Conservation (phyloP, 2,329 filamentous ascomycete species). For the Penicillium sp. region DNA sequence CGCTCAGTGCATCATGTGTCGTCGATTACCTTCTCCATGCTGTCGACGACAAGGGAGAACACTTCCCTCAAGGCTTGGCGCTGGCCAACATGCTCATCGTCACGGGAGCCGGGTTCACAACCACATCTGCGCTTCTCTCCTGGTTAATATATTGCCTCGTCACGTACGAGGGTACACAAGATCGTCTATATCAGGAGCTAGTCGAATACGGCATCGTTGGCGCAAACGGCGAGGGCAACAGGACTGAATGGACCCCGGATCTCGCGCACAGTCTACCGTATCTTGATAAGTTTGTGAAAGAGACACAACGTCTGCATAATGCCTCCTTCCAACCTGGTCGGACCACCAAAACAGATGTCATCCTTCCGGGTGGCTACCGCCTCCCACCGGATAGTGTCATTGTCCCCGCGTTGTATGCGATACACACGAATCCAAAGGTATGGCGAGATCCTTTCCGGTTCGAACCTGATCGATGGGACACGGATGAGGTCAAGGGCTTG, state of each 20-base stretch:
- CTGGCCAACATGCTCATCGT: slow-evolving; percentile 51
- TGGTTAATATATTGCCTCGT: slow-evolving; percentile 62
- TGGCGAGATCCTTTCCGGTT: slow-evolving; percentile 66
- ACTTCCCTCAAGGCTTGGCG: slow-evolving; percentile 60
- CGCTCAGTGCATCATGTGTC: slow-evolving; percentile 24
- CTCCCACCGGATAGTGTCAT: slow-evolving; percentile 59
- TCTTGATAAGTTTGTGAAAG: slow-evolving; percentile 65
- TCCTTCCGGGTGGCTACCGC: slow-evolving; percentile 65
- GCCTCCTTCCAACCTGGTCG: slow-evolving; percentile 66
- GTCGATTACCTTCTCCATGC: slow-evolving; percentile 30
- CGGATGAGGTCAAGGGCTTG: slow-evolving; percentile 56
- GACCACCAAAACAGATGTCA: slow-evolving; percentile 60
- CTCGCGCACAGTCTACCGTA: slow-evolving; percentile 31
- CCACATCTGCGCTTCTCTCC: slow-evolving; percentile 60
- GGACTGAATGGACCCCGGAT: slow-evolving; percentile 49
- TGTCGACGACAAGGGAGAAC: slow-evolving; percentile 64
- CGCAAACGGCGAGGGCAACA: slow-evolving; percentile 25
- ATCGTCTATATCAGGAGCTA: slow-evolving; percentile 62
- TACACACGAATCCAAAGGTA: slow-evolving; percentile 57
- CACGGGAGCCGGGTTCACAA: slow-evolving; percentile 65
- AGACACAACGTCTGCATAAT: slow-evolving; percentile 65
- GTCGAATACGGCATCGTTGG: slow-evolving; percentile 51
- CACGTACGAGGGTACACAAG: slow-evolving; percentile 59
- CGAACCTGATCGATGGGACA: slow-evolving; percentile 65
- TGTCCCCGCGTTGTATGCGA: slow-evolving; percentile 55